Evolutionary conservation across 495 filamentous ascomycete species (phyloP).

Genomic region (Chaetomium fimeti): DNA sequence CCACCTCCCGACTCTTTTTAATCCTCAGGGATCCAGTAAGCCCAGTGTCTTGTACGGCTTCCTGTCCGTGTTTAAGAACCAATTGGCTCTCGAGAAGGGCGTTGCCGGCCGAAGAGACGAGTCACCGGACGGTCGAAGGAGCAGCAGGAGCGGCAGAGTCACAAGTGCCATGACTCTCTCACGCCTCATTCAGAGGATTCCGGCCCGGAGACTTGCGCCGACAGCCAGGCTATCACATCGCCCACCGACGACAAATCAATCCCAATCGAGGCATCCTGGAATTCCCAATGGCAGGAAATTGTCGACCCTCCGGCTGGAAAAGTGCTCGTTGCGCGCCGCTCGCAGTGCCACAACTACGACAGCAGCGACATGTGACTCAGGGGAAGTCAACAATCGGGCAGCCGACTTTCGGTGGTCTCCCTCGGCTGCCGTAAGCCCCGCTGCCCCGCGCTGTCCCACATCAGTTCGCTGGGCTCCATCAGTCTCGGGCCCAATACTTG

Average conservation of each 20-base stretch:
- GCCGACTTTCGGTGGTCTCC: constrained; percentile 22
- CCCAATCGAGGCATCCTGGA: background rate
- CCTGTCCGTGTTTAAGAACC: background rate
- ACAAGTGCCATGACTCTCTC: constrained; percentile 20
- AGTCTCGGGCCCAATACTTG: background rate
- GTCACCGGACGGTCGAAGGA: background rate
- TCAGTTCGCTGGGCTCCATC: constrained; percentile 15
- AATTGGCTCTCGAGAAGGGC: background rate
- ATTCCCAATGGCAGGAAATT: background rate
- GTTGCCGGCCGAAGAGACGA: background rate
- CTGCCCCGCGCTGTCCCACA: constrained; percentile 24
- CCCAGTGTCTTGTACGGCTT: background rate
- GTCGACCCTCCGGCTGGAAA: background rate
- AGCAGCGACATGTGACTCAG: constrained; percentile 12
- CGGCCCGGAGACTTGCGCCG: background rate
- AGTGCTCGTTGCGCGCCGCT: background rate
- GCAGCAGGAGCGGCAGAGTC: background rate
- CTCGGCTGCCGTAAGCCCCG: constrained; percentile 23
- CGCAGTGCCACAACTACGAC: background rate
- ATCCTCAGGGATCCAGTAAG: constrained; percentile 3
- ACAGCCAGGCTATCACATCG: background rate
- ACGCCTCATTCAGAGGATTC: constrained; percentile 14
- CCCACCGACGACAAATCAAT: constrained; percentile 11
- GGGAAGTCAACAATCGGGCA: constrained; percentile 13
- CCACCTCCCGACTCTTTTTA: constrained; percentile 7